A percentile compares a stretch with the other conserved stretches of the same genome.
phyloP scores from a whole-genome alignment of 208 protist genomes.

The Trypanosoma scelopori region DNA sequence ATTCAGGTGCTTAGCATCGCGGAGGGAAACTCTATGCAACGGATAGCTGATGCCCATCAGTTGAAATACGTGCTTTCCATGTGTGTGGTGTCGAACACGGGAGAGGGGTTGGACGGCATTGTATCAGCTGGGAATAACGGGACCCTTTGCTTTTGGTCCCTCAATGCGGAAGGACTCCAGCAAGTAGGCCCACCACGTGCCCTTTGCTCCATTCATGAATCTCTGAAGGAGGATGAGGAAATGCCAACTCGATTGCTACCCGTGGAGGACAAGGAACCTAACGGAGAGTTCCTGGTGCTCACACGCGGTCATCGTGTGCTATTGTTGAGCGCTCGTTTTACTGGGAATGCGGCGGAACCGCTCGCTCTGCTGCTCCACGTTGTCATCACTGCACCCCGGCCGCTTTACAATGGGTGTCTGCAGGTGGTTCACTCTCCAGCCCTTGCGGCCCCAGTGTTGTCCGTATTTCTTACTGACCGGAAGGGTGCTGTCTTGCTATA shows the following conservation, averaged over 20 bases:
- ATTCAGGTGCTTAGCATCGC: constrained; percentile 63
- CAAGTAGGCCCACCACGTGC: constrained; percentile 16
- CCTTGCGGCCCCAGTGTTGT: constrained; percentile 47
- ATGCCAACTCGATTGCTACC: constrained; percentile 20
- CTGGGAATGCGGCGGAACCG: constrained; percentile 7
- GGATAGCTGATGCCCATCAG: constrained; percentile 50
- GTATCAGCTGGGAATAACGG: constrained; percentile 73
- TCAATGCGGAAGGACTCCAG: constrained; percentile 1
- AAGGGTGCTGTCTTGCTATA: constrained; percentile 68
- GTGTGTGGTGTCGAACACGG: constrained; percentile 25
- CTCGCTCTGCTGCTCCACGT: constrained; percentile 26
- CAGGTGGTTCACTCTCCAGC: constrained; percentile 29
- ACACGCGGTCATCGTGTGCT: constrained; percentile 23
- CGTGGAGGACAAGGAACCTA: constrained; percentile 9
- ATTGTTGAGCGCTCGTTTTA: constrained; percentile 13
- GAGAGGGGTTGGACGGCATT: background rate
- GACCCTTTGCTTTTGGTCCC: constrained; percentile 56
- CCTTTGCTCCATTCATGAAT: constrained; percentile 13
- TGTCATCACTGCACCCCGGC: constrained; percentile 26
- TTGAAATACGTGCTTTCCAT: constrained; percentile 61
- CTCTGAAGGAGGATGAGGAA: constrained; percentile 17
- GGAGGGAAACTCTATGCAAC: constrained; percentile 35
- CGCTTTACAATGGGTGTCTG: constrained; percentile 22
- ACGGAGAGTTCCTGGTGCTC: constrained; percentile 21
- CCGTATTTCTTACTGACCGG: constrained; percentile 53